Percentiles rank a stretch among this genome's conserved stretches.
phyloP scores from a whole-genome alignment of 345 rosid species.

The Sapria himalayana region DNA sequence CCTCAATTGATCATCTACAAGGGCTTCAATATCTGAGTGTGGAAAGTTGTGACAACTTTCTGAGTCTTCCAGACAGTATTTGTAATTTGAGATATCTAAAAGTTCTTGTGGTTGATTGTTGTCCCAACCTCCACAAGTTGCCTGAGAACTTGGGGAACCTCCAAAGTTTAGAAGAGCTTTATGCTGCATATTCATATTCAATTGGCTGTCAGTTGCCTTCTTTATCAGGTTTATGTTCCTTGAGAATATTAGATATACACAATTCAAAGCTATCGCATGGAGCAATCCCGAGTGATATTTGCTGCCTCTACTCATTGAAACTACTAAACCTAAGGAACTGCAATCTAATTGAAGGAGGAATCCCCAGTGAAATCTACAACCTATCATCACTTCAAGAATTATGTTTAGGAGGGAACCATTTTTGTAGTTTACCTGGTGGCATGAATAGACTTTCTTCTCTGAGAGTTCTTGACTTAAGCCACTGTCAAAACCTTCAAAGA shows the following conservation, averaged over 20 bases:
- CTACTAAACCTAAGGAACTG: slow-evolving; percentile 9
- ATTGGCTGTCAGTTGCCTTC: neutral
- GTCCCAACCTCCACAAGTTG: slow-evolving; percentile 7
- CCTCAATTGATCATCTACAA: slow-evolving; percentile 6
- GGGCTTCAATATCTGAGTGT: slow-evolving; percentile 9
- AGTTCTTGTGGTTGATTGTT: slow-evolving; percentile 9
- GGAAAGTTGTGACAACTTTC: slow-evolving; percentile 11
- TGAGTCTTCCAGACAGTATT: slow-evolving; percentile 9
- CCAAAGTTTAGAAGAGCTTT: neutral
- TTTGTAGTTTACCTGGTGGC: slow-evolving; percentile 8
- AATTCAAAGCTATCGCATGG: too few species aligned
- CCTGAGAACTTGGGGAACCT: slow-evolving; percentile 3
- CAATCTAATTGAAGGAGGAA: slow-evolving; percentile 5
- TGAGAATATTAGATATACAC: too few species aligned
- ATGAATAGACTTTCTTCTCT: slow-evolving; percentile 8
- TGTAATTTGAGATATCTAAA: slow-evolving; percentile 8
- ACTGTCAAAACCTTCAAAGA: slow-evolving; percentile 9
- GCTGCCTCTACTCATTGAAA: neutral
- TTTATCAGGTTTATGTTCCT: too few species aligned
- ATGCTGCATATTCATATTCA: slow-evolving; percentile 1
- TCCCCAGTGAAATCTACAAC: slow-evolving; percentile 5
- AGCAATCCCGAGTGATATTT: too few species aligned
- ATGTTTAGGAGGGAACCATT: slow-evolving; percentile 9
- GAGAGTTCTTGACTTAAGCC: neutral
- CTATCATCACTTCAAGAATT: slow-evolving; percentile 7